Conservation (phyloP, 192 early-diverging fungal species). For the Gamsiella multidivaricata region DNA sequence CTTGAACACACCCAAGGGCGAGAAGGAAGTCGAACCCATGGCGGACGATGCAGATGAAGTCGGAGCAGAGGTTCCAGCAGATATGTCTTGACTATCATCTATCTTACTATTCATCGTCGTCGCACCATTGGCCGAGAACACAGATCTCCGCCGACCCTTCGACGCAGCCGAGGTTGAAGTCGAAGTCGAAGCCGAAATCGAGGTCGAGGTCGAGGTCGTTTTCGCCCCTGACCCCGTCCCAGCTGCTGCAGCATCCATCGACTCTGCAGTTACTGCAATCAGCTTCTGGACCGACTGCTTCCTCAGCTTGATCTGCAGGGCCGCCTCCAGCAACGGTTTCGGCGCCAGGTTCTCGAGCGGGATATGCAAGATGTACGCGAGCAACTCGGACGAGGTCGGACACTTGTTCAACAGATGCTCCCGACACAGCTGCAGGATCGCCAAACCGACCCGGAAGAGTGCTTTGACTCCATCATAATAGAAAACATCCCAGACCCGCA, state of each 20-base stretch:
- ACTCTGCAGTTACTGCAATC: constrained; percentile 39
- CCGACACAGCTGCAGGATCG: constrained; percentile 72
- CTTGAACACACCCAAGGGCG: constrained; percentile 33
- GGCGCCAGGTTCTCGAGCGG: constrained; percentile 72
- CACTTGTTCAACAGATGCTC: constrained; percentile 79
- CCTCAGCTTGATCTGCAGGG: constrained; percentile 73
- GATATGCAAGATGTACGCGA: constrained; percentile 83
- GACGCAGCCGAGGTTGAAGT: not conserved
- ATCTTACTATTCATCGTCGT: not conserved
- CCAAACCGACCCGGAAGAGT: constrained; percentile 84
- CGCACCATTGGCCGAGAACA: not conserved
- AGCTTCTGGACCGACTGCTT: constrained; percentile 48
- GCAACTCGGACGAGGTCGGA: constrained; percentile 77
- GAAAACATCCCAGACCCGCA: constrained; percentile 95
- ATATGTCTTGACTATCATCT: no score
- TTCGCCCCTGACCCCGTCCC: not conserved
- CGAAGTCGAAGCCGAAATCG: not conserved
- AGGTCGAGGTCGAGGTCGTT: not conserved
- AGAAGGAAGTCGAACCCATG: constrained; percentile 6
- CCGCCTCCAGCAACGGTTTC: constrained; percentile 74
- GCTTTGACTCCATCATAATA: constrained; percentile 86
- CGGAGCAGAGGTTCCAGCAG: not conserved
- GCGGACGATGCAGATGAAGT: not conserved
- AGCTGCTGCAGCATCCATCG: constrained; percentile 34
- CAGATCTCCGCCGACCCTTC: constrained; percentile 5